These are phyloP conservation scores for Barnettozyma hawaiiensis DNA, from an alignment of 1,139 yeast species.

Conservation along the genomic window DNA sequence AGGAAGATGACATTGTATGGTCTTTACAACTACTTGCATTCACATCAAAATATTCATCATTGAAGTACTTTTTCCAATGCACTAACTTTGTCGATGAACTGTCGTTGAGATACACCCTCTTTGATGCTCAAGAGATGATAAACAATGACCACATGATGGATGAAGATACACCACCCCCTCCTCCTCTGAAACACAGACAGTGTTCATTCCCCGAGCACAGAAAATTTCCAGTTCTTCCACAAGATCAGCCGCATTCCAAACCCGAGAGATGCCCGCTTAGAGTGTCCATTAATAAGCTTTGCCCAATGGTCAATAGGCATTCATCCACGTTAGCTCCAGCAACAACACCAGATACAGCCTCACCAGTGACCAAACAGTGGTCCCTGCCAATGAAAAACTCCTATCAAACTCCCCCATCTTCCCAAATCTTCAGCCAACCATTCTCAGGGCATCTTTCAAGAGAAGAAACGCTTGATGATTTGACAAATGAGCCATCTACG, in stretches of 20 bases:
- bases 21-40: slow-evolving; percentile 87
- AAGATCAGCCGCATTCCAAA: neutral
- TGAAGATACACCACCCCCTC: neutral
- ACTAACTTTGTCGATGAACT: slow-evolving; percentile 52
- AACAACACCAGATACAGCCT: neutral
- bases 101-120: slow-evolving; percentile 29
- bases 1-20: slow-evolving; percentile 93
- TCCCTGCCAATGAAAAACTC: neutral
- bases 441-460: neutral
- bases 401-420: neutral
- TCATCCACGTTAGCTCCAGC: neutral
- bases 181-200: neutral
- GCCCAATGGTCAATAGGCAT: neutral
- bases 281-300: neutral
- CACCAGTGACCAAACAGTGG: neutral
- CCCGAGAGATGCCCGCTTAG: neutral
- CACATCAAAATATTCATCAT: slow-evolving; percentile 81
- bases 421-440: neutral
- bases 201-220: neutral
- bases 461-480: slow-evolving; percentile 1
- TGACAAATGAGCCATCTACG: neutral
- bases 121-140: slow-evolving; percentile 14
- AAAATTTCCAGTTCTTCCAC: neutral
- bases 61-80: slow-evolving; percentile 68
- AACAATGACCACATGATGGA: slow-evolving; percentile 8